Evolutionary conservation across 116 monocot genomes (phyloP).

Genomic region (Dioscorea cayenensis): DNA sequence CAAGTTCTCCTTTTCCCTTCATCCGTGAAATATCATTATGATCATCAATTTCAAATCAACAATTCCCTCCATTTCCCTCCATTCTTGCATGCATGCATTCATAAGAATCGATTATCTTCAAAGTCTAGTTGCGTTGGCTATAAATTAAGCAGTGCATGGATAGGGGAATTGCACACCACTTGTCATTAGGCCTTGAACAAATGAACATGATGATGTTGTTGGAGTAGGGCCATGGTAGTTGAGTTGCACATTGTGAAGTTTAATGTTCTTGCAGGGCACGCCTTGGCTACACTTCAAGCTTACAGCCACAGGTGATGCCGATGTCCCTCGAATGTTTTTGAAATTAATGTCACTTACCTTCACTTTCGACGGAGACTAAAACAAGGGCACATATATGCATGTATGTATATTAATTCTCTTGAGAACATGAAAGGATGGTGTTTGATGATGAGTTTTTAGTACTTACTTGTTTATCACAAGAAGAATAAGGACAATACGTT

Average conservation of each 20-base stretch:
- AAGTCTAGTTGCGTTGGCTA: not conserved
- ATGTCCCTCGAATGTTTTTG: constrained; percentile 51
- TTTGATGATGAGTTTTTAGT: not conserved
- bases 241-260: constrained; percentile 37
- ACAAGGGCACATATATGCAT: not conserved
- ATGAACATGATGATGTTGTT: constrained; percentile 4
- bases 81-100: too few relatives aligned
- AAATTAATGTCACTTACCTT: constrained; percentile 50
- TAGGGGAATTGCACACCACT: constrained; percentile 14
- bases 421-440: not conserved
- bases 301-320: constrained; percentile 39
- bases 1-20: too few relatives aligned
- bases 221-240: constrained; percentile 2
- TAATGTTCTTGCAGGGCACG: constrained; percentile 50
- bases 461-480: constrained; percentile 11
- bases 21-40: too few relatives aligned
- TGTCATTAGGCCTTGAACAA: constrained; percentile 5
- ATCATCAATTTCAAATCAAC: too few relatives aligned
- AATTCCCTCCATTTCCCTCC: too few relatives aligned
- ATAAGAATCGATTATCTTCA: too few relatives aligned
- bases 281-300: constrained; percentile 43
- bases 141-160: constrained; percentile 3
- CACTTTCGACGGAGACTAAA: constrained; percentile 49
- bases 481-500: constrained; percentile 55
- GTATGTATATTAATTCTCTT: not conserved